Conservation (phyloP, 805 yeast species). For the Lipomyces chichibuensis region DNA sequence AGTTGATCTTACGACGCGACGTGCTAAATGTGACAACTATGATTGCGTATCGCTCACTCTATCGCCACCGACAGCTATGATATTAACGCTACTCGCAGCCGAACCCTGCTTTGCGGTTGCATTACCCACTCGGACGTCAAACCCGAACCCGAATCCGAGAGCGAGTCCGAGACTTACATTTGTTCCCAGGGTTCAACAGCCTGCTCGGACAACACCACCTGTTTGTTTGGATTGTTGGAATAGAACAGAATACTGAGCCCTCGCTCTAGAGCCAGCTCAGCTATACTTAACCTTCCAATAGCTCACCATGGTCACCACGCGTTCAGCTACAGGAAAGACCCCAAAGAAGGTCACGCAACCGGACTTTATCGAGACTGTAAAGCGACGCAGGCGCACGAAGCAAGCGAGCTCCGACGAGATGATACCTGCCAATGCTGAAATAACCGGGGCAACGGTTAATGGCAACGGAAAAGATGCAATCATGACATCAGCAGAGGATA, state of each 20-base stretch:
- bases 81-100: too few species aligned
- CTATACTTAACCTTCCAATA: not conserved
- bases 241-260: not conserved
- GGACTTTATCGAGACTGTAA: slow-evolving; percentile 25
- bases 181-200: too few species aligned
- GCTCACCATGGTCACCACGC: slow-evolving; percentile 26
- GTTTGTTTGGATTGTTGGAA: not conserved
- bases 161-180: not conserved
- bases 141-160: not conserved
- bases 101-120: too few species aligned
- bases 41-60: too few species aligned
- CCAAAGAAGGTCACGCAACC: slow-evolving; percentile 24
- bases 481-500: not conserved
- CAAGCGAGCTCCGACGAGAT: not conserved
- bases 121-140: not conserved
- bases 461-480: not conserved
- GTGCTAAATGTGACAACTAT: too few species aligned
- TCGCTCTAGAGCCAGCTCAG: not conserved
- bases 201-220: too few species aligned
- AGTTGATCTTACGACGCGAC: too few species aligned
- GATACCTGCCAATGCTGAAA: not conserved
- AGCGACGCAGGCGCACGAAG: slow-evolving; percentile 6
- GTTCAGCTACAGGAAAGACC: slow-evolving; percentile 31
- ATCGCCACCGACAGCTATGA: too few species aligned
- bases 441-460: not conserved